These are phyloP conservation scores for Jaenimonas drosophilae DNA, from an alignment of 208 protist genomes.

Conservation along the genomic window DNA sequence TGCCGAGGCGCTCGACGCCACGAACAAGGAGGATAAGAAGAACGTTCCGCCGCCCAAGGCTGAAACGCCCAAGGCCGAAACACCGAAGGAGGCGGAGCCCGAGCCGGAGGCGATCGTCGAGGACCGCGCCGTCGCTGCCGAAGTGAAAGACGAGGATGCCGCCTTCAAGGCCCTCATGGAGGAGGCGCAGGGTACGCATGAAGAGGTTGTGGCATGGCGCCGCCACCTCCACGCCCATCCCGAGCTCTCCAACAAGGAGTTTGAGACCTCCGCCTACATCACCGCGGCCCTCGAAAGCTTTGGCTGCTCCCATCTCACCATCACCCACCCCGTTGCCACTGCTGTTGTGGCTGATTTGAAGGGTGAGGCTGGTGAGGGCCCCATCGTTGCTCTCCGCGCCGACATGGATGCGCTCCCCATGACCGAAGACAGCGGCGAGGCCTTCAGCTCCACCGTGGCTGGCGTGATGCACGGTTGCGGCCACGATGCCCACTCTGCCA, in stretches of 20 bases:
- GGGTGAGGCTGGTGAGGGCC: conserved; percentile 34
- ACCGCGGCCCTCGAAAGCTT: conserved; percentile 18
- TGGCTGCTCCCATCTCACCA: conserved; percentile 16
- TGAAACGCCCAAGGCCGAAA: background rate
- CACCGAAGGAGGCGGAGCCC: background rate
- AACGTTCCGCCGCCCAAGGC: background rate
- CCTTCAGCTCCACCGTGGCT: conserved; percentile 40
- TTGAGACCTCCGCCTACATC: conserved; percentile 38
- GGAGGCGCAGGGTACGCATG: conserved; percentile 11
- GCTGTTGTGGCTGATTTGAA: conserved; percentile 41
- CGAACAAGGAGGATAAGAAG: conserved; percentile 2
- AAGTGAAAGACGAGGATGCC: background rate
- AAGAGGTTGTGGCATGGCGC: conserved; percentile 41
- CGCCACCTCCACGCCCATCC: conserved; percentile 56
- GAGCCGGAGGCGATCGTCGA: background rate
- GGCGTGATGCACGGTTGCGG: conserved; percentile 69
- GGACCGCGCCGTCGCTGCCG: background rate
- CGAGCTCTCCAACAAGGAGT: conserved; percentile 33
- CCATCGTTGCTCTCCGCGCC: conserved; percentile 42
- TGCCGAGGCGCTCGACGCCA: no score
- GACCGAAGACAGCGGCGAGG: conserved; percentile 47
- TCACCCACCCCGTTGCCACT: conserved; percentile 27
- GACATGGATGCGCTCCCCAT: conserved; percentile 67
- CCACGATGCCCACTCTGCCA: conserved; percentile 58
- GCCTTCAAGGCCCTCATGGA: conserved; percentile 6